phyloP scores from a whole-genome alignment of 305 asterid genomes.

The Fraxinus velutina region DNA sequence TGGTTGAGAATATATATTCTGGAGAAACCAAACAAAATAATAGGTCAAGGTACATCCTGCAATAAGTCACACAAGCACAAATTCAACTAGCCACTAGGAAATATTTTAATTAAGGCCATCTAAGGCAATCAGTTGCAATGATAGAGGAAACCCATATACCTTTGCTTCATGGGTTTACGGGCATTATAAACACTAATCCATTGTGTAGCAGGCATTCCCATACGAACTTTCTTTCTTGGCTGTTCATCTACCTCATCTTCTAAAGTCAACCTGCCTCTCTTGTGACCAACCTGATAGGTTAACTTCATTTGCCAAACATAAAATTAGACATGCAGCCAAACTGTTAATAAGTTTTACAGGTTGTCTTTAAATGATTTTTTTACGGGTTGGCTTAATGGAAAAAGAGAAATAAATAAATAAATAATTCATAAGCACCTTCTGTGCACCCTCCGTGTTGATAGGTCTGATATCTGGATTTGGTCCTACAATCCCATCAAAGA shows the following conservation, averaged over 20 bases:
- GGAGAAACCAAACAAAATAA: not conserved
- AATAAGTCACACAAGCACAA: not conserved
- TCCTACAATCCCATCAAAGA: slow-evolving; percentile 73
- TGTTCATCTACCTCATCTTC: slow-evolving; percentile 79
- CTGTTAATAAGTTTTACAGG: not conserved
- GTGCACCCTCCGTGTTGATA: slow-evolving; percentile 91
- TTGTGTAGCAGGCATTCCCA: slow-evolving; percentile 82
- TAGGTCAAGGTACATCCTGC: not conserved
- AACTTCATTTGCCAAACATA: slow-evolving; percentile 44
- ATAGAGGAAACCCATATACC: slow-evolving; percentile 34
- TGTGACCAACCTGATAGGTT: slow-evolving; percentile 70
- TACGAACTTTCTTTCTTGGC: slow-evolving; percentile 75
- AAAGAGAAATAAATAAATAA: not conserved
- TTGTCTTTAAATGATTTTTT: not conserved
- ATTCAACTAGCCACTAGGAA: not conserved
- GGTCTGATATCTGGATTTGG: slow-evolving; percentile 74
- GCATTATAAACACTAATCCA: slow-evolving; percentile 88
- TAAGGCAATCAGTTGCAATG: slow-evolving; percentile 2
- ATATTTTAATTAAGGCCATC: not conserved
- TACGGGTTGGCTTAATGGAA: not conserved
- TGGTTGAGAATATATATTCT: not conserved
- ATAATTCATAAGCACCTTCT: slow-evolving; percentile 48
- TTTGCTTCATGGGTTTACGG: slow-evolving; percentile 85
- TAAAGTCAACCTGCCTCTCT: slow-evolving; percentile 59
- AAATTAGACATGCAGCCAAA: slow-evolving; percentile 20